Percentiles rank a stretch among this genome's conserved stretches.
These are phyloP conservation scores for Scheffersomyces titani DNA, from an alignment of 1,139 yeast genomes.

Conservation along the genomic window DNA sequence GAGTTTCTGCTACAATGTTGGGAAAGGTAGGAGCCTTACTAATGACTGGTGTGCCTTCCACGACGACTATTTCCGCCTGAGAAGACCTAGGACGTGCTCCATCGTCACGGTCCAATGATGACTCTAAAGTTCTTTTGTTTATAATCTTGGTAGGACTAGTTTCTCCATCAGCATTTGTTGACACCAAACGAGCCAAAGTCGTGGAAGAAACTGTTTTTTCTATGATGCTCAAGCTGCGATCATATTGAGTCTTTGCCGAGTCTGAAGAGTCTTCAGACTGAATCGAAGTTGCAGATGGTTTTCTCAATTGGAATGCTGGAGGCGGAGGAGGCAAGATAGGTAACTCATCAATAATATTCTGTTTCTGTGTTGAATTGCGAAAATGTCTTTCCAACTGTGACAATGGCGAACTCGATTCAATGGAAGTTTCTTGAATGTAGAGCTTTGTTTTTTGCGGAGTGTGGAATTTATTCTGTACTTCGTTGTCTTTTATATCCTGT, in stretches of 20 bases:
- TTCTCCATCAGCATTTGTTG: neutral
- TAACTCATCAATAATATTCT: neutral
- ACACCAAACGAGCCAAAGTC: slow-evolving; percentile 5
- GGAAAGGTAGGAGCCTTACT: neutral
- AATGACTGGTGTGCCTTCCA: slow-evolving; percentile 6
- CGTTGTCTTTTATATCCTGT: slow-evolving; percentile 3
- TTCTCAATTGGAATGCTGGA: neutral
- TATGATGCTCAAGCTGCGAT: slow-evolving; percentile 28
- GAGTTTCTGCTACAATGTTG: neutral
- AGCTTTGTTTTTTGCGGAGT: slow-evolving; percentile 9
- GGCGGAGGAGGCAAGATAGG: neutral
- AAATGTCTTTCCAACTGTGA: slow-evolving; percentile 16
- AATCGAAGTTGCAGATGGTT: slow-evolving; percentile 13
- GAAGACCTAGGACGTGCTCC: slow-evolving; percentile 32
- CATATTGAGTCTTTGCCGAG: slow-evolving; percentile 20
- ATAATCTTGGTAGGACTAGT: slow-evolving; percentile 11
- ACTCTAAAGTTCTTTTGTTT: slow-evolving; percentile 10
- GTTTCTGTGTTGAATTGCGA: slow-evolving; percentile 1
- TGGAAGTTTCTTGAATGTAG: slow-evolving; percentile 18
- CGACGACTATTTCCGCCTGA: slow-evolving; percentile 26
- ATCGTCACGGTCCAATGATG: slow-evolving; percentile 6
- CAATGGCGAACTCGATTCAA: slow-evolving; percentile 15
- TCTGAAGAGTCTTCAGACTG: slow-evolving; percentile 19
- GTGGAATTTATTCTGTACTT: slow-evolving; percentile 5
- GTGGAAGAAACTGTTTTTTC: slow-evolving; percentile 27